phyloP scores from a whole-genome alignment of 2,329 filamentous ascomycete genomes.

The Orbilia blumenaviensis region DNA sequence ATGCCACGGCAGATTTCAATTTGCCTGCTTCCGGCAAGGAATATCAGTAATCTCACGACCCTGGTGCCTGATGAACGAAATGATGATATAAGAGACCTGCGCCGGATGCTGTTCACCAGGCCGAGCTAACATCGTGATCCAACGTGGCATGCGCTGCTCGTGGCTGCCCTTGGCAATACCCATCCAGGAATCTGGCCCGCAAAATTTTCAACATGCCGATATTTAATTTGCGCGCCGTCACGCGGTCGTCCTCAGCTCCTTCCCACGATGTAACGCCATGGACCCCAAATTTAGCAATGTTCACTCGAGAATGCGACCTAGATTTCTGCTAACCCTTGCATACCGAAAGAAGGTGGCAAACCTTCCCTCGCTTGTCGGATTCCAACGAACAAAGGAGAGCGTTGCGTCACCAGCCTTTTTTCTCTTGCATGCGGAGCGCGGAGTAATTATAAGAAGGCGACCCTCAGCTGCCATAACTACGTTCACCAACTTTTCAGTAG shows the following conservation, averaged over 20 bases:
- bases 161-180: background rate
- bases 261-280: constrained; percentile 44
- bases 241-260: constrained; percentile 21
- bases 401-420: background rate
- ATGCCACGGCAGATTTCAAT: no score
- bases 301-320: constrained; percentile 30
- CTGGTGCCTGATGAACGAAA: no score
- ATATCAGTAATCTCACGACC: no score
- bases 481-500: background rate
- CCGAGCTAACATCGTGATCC: background rate
- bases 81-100: no score
- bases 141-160: constrained; percentile 7
- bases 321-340: constrained; percentile 29
- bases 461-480: background rate
- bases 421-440: background rate
- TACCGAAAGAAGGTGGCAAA: constrained; percentile 22
- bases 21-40: no score
- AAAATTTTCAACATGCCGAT: constrained; percentile 1
- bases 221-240: constrained; percentile 18
- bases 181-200: background rate
- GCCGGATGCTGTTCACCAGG: no score
- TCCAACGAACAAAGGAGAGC: background rate
- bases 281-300: constrained; percentile 39
- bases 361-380: background rate
- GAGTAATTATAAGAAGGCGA: background rate